Base-by-base conservation (phyloP, 441 rosid species). In the Pelargonium exstipulatum region DNA sequence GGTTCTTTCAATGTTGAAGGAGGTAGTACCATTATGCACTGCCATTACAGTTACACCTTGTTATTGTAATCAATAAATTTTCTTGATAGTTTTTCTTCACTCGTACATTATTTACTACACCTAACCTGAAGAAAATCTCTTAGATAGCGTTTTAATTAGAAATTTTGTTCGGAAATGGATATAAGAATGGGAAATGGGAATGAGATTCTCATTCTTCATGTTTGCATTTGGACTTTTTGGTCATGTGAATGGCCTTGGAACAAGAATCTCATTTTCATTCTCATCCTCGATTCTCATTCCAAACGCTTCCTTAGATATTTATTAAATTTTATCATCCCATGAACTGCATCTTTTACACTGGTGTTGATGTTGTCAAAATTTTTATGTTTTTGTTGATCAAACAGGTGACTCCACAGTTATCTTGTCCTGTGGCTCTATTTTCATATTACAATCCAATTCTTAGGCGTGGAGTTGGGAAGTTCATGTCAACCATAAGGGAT, bases 381-480 rank as follows among this genome's bases (percentile, higher is more conserved):
- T 20, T 0, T 20, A 20, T 20, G 65, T 75, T 62, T 18, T 62
- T 67, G 24, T 62, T 75, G 46, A 12, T 45, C 79, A 55, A 64
- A 55, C 85, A 90, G 97, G 92, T 89, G 71, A 78, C 86, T 68
- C 97, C 96, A 45, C 83, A 86, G 68, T 66, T 92, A 64, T 82
- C 96, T 62, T 87, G 89, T 75, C 95, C 96, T 12, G 69, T 92
- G 84, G 95, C 95, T 58, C 78, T 90, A 78, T 92, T 88, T 78
- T 84, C 96, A 12, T 92, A 90, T 75, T 90, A 87, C 83, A 92
- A 92, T 74, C 94, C 98, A 5, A 90, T 92, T 76, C 82, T 92
- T 42, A 84, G 90, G 79, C 87, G 89, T 9, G 97, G 99, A 49
- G 77, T 84, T 43, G 92, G 77, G 32, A 84, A 84, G 71, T 92